Conservation (phyloP, 2,329 filamentous ascomycete genomes). For the Cordyceps tenuipes region DNA sequence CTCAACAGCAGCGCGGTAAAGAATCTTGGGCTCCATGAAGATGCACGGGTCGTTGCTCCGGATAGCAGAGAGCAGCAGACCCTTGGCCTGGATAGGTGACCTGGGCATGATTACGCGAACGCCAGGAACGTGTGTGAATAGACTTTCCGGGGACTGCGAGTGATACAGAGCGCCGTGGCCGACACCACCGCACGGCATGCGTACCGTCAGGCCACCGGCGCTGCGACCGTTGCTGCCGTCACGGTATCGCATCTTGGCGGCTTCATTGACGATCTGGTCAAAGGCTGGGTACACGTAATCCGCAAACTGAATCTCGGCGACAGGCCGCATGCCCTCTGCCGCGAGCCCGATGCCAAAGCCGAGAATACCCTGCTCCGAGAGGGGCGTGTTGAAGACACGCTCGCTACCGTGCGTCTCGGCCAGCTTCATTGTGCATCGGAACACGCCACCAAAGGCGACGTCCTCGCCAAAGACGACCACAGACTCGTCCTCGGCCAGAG, state of each 20-base stretch:
- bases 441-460: constrained; percentile 93
- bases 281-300: constrained; percentile 92
- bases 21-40: constrained; percentile 89
- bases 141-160: constrained; percentile 77
- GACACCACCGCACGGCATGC: constrained; percentile 86
- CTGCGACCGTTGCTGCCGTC: constrained; percentile 50
- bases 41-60: constrained; percentile 78
- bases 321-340: constrained; percentile 82
- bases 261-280: constrained; percentile 90
- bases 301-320: constrained; percentile 93
- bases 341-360: constrained; percentile 89
- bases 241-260: constrained; percentile 77
- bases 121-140: constrained; percentile 84
- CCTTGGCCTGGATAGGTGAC: constrained; percentile 82
- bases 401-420: constrained; percentile 79
- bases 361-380: constrained; percentile 89
- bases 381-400: constrained; percentile 90
- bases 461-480: constrained; percentile 94
- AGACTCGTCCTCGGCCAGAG: constrained; percentile 73
- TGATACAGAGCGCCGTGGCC: constrained; percentile 86
- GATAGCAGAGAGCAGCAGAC: constrained; percentile 68
- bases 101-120: constrained; percentile 78
- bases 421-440: constrained; percentile 86
- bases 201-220: constrained; percentile 72
- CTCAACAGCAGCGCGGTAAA: constrained; percentile 86